Percentiles rank a stretch among this genome's conserved stretches.
Conservation (phyloP, 495 filamentous ascomycete genomes). For the Penicillium bovifimosum region DNA sequence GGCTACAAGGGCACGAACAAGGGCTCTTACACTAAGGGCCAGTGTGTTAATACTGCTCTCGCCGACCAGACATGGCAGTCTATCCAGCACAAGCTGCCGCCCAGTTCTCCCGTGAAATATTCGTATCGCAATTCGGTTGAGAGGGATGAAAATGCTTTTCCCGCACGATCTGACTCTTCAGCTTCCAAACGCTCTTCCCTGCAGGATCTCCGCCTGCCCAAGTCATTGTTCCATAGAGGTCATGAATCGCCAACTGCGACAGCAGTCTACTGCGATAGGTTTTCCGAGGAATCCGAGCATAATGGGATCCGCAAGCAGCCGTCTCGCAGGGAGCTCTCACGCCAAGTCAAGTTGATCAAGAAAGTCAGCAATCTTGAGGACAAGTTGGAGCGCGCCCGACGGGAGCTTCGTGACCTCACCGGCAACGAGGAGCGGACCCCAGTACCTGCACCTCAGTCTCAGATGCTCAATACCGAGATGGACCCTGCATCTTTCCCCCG, state of each 20-base stretch:
- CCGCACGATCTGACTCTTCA: constrained; percentile 18
- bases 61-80: constrained; percentile 39
- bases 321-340: constrained; percentile 56
- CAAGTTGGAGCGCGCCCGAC: constrained; percentile 54
- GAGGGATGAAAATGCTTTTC: background rate
- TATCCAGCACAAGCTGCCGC: constrained; percentile 35
- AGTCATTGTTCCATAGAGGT: constrained; percentile 26
- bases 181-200: constrained; percentile 35
- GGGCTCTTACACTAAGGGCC: constrained; percentile 29
- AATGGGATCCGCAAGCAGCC: constrained; percentile 42
- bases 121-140: background rate
- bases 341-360: constrained; percentile 57
- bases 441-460: constrained; percentile 15
- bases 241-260: constrained; percentile 8
- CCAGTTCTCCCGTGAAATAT: constrained; percentile 8
- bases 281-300: constrained; percentile 26
- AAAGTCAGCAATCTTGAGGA: constrained; percentile 61
- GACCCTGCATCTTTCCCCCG: constrained; percentile 35
- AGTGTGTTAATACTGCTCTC: constrained; percentile 15
- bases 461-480: constrained; percentile 25
- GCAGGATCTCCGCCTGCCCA: constrained; percentile 35
- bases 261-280: constrained; percentile 16
- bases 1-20: constrained; percentile 49
- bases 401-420: constrained; percentile 49
- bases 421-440: constrained; percentile 36